Percentiles rank a stretch among this genome's conserved stretches.
These are phyloP conservation scores for Papiliotrema fonsecae DNA, from an alignment of 1,284 basidiomycete species.

Conservation along the genomic window DNA sequence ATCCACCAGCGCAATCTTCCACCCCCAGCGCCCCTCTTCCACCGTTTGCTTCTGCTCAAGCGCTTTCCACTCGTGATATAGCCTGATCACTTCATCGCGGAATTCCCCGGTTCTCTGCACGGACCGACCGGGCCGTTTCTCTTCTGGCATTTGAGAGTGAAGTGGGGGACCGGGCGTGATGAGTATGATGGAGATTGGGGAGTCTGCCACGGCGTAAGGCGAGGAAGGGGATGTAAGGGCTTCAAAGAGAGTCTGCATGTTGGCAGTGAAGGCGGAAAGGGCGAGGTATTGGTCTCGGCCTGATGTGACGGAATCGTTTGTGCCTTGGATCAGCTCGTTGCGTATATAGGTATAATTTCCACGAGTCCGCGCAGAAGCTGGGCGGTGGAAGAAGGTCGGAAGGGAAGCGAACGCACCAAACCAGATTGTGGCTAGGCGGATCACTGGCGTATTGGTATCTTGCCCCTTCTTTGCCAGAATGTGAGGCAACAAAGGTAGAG, in stretches of 20 bases:
- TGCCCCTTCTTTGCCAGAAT: constrained; percentile 33
- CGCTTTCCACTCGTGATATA: constrained; percentile 53
- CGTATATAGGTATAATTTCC: neutral
- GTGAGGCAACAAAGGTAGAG: constrained; percentile 18
- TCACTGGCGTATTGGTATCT: constrained; percentile 6
- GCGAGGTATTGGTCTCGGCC: constrained; percentile 16
- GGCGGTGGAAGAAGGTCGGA: neutral
- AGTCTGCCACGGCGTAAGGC: constrained; percentile 17
- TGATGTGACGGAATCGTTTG: constrained; percentile 23
- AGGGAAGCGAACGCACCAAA: constrained; percentile 23
- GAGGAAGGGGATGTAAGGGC: constrained; percentile 17
- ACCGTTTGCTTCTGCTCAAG: constrained; percentile 10
- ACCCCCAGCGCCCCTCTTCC: constrained; percentile 31
- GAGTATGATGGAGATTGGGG: constrained; percentile 55
- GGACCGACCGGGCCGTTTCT: constrained; percentile 45
- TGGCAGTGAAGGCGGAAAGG: constrained; percentile 16
- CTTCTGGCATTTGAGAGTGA: constrained; percentile 54
- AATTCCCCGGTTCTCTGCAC: constrained; percentile 62
- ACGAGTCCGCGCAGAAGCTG: neutral
- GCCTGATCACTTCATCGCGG: constrained; percentile 61
- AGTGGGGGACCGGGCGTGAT: constrained; percentile 74
- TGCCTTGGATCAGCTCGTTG: constrained; percentile 9
- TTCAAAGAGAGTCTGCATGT: constrained; percentile 18
- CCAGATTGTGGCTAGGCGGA: constrained; percentile 38
- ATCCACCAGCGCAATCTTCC: constrained; percentile 59